Evolutionary conservation across 2,329 filamentous ascomycete species (phyloP).

Genomic region (Neonectria sp.): DNA sequence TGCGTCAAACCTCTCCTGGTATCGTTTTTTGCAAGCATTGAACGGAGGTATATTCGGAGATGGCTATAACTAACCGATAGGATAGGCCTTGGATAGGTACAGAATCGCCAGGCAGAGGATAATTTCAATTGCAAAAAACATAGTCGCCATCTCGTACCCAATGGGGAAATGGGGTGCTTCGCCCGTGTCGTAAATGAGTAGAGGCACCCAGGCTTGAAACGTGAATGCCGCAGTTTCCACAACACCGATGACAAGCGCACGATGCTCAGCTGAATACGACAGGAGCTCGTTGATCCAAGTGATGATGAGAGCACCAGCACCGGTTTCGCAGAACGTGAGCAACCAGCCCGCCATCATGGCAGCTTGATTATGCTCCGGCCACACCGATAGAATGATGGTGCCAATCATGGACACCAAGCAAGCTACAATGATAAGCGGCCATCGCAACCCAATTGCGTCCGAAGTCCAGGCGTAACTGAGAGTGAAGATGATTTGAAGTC

Average conservation of each 20-base stretch:
- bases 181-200: conserved; percentile 54
- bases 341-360: conserved; percentile 57
- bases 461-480: conserved; percentile 70
- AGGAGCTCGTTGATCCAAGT: conserved; percentile 65
- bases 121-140: conserved; percentile 52
- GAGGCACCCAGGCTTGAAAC: conserved; percentile 60
- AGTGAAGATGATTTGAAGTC: conserved; percentile 61
- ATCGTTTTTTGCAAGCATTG: neutral
- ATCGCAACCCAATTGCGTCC: conserved; percentile 66
- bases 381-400: conserved; percentile 53
- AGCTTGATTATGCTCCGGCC: conserved; percentile 51
- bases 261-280: conserved; percentile 62
- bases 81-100: conserved; percentile 28
- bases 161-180: conserved; percentile 58
- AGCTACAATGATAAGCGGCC: conserved; percentile 68
- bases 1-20: no score
- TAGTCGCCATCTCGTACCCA: conserved; percentile 53
- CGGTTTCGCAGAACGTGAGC: conserved; percentile 53
- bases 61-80: neutral
- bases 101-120: conserved; percentile 40
- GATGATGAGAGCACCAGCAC: conserved; percentile 55
- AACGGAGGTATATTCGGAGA: neutral
- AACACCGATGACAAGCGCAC: conserved; percentile 64
- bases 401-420: conserved; percentile 55
- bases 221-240: conserved; percentile 63